phyloP scores from a whole-genome alignment of 2,329 filamentous ascomycete genomes.

The Thyridium curvatum region DNA sequence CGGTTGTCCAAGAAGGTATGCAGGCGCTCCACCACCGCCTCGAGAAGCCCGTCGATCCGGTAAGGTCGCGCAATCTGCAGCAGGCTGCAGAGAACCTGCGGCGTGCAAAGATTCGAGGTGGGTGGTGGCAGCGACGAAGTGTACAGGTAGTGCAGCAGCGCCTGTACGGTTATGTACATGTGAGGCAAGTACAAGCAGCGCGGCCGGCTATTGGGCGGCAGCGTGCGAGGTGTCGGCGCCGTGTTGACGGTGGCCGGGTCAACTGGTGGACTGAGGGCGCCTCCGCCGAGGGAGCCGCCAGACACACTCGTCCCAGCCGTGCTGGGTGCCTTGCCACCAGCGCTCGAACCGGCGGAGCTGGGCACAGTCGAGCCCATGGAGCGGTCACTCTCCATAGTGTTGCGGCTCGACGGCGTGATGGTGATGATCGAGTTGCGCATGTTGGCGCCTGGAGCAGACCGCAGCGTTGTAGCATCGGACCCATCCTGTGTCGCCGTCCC shows the following conservation, averaged over 20 bases:
- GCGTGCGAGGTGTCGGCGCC: constrained; percentile 48
- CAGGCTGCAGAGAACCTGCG: constrained; percentile 91
- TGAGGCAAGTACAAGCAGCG: constrained; percentile 90
- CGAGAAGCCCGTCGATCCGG: constrained; percentile 83
- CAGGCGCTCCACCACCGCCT: constrained; percentile 85
- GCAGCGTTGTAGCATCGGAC: constrained; percentile 68
- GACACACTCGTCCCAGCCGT: constrained; percentile 38
- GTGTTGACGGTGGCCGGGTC: constrained; percentile 46
- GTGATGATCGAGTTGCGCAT: constrained; percentile 77
- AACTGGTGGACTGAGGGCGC: constrained; percentile 22
- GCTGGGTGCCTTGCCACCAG: constrained; percentile 31
- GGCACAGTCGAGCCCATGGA: constrained; percentile 27
- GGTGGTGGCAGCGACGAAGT: constrained; percentile 79
- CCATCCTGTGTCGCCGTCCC: constrained; percentile 67
- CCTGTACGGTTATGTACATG: constrained; percentile 81
- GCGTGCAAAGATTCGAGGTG: constrained; percentile 75
- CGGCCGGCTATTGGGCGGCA: constrained; percentile 62
- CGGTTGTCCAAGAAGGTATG: constrained; percentile 85
- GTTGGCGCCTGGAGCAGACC: constrained; percentile 56
- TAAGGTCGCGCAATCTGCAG: constrained; percentile 92
- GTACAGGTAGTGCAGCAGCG: constrained; percentile 88
- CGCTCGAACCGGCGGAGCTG: constrained; percentile 25
- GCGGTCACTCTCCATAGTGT: constrained; percentile 38
- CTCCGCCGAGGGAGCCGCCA: constrained; percentile 12
- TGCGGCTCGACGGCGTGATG: constrained; percentile 65